These are phyloP conservation scores for Akanthomyces uredinophilus DNA, from an alignment of 2,329 filamentous ascomycete species.

Conservation along the genomic window DNA sequence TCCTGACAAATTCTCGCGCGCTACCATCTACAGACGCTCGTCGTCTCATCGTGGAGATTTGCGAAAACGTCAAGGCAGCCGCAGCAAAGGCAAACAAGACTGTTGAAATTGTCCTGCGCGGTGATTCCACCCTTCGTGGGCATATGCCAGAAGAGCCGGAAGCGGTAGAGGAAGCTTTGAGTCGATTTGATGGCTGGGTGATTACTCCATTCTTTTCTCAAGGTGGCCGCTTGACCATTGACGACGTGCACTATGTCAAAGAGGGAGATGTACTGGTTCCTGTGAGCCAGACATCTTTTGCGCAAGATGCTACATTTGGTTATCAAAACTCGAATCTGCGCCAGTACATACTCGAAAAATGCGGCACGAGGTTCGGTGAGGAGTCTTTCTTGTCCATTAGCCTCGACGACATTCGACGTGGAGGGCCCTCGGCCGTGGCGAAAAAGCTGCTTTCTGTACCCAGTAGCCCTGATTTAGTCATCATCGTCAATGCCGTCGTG, in stretches of 20 bases:
- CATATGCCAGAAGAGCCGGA: conserved; percentile 52
- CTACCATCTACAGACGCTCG: conserved; percentile 42
- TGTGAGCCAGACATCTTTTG: conserved; percentile 49
- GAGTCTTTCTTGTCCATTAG: conserved; percentile 25
- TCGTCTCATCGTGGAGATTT: conserved; percentile 43
- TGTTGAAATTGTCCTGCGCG: conserved; percentile 50
- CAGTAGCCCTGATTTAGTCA: conserved; percentile 30
- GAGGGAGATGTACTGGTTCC: conserved; percentile 38
- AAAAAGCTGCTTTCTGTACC: conserved; percentile 28
- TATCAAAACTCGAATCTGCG: conserved; percentile 45
- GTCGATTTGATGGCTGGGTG: conserved; percentile 45
- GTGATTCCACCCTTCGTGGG: conserved; percentile 51
- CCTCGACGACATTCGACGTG: conserved; percentile 27
- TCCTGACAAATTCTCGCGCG: conserved; percentile 54
- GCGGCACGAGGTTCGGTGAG: conserved; percentile 26
- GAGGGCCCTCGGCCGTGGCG: conserved; percentile 24
- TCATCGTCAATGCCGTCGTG: conserved; percentile 49
- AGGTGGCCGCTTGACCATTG: conserved; percentile 49
- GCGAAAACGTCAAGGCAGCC: conserved; percentile 42
- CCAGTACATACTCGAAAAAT: conserved; percentile 48
- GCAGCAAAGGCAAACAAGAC: conserved; percentile 31
- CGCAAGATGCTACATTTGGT: conserved; percentile 52
- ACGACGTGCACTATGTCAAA: conserved; percentile 53
- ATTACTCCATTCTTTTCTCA: conserved; percentile 54
- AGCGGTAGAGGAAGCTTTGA: conserved; percentile 43